A percentile compares a stretch with the other conserved stretches of the same genome.
Evolutionary conservation across 345 rosid genomes (phyloP).

Genomic region (Corchorus olitorius): DNA sequence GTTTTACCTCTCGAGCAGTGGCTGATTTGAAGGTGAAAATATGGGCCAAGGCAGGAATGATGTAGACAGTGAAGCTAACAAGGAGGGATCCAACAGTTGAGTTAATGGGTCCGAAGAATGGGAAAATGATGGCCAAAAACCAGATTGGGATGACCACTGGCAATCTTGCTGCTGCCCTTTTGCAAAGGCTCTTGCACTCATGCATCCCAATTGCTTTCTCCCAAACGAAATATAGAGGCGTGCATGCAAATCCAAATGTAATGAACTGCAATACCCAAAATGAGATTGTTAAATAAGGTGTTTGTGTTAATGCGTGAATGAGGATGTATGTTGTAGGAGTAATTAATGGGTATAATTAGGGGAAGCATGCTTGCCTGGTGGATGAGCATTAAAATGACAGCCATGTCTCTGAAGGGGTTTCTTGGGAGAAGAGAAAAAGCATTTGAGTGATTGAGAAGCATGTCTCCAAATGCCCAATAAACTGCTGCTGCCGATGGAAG

Average conservation of each 20-base stretch:
- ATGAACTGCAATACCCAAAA: slow-evolving; percentile 56
- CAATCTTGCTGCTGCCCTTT: slow-evolving; percentile 89
- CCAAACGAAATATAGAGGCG: slow-evolving; percentile 96
- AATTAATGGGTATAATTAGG: neutral
- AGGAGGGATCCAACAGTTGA: slow-evolving; percentile 97
- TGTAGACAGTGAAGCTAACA: slow-evolving; percentile 98
- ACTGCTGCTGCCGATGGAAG: slow-evolving; percentile 94
- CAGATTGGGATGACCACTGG: slow-evolving; percentile 96
- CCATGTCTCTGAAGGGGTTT: slow-evolving; percentile 77
- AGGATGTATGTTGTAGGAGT: neutral
- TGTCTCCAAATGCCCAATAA: slow-evolving; percentile 98
- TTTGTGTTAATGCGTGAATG: neutral
- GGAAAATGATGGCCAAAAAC: slow-evolving; percentile 93
- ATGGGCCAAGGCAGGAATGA: slow-evolving; percentile 94
- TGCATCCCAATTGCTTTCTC: slow-evolving; percentile 98
- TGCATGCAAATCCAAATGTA: slow-evolving; percentile 97
- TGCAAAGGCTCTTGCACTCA: slow-evolving; percentile 91
- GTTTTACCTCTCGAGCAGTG: slow-evolving; percentile 75
- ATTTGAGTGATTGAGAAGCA: slow-evolving; percentile 93
- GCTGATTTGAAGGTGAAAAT: slow-evolving; percentile 88
- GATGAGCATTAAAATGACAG: slow-evolving; percentile 92
- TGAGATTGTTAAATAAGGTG: neutral
- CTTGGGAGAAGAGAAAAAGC: slow-evolving; percentile 90
- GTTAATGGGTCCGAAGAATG: slow-evolving; percentile 96
- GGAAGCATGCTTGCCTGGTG: slow-evolving; percentile 63